Evolutionary conservation across 208 protist genomes (phyloP), one percentile per base, ranked within the genome.

Genomic region (Crithidia brevicula): DNA sequence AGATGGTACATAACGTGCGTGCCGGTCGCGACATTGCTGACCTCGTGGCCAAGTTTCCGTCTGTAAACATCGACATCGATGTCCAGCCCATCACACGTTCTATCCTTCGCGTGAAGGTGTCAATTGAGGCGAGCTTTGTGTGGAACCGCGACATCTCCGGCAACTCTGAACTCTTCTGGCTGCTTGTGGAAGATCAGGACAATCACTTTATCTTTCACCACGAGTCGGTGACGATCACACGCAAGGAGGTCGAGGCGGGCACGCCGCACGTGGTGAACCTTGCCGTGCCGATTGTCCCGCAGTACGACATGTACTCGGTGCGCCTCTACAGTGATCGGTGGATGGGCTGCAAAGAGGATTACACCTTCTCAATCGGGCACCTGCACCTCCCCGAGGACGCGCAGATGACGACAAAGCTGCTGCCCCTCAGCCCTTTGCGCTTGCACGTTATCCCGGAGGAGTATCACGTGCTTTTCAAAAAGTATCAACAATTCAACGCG

Each of bases 401-500:
- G 54, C 85, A 94, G 63, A 85, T 97, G 52, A 97, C 98, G 62
- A 99, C 98, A 0, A 88, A 92, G 40, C 82, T 99, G 47, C 83
- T 99, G 2, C 91, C 98, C 59, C 87, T 99, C 33, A 65, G 88
- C 43, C 98, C 98, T 27, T 89, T 99, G 31, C 86, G 92, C 28
- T 64, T 97, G 28, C 74, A 85, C 18, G 92, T 99, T 9, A 74
- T 99, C 56, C 85, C 90, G 9, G 74, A 94, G 61, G 81, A 86
- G 56, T 92, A 94, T 72, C 82, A 91, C 46, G 36, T 76, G 18
- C 83, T 99, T 65, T 84, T 98, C 33, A 94, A 97, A 42, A 72
- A 67, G 20, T 99, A 99, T 80, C 72, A 81, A 15, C 95, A 99
- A 82, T 99, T 99, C 78, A 99, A 99, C 86, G 92, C 98, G 30